phyloP scores from a whole-genome alignment of 2,329 filamentous ascomycete species.

The Diplodia seriata region DNA sequence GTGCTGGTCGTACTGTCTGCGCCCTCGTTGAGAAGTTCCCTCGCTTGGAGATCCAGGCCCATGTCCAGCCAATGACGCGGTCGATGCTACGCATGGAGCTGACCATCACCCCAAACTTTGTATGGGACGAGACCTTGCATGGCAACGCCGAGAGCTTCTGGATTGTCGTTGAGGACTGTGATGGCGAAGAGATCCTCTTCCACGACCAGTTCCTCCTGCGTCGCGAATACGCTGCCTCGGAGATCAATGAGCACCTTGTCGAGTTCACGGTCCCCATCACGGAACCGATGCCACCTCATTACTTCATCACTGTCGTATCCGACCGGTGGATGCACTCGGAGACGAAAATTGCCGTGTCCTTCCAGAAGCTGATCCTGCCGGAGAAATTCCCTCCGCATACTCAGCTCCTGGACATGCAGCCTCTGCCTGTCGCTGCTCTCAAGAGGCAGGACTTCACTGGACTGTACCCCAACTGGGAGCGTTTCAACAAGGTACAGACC shows the following conservation, averaged over 20 bases:
- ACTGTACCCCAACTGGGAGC: conserved; percentile 81
- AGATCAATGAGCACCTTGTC: conserved; percentile 91
- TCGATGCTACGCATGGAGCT: conserved; percentile 91
- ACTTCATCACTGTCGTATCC: conserved; percentile 93
- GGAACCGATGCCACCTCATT: conserved; percentile 97
- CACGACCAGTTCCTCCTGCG: conserved; percentile 93
- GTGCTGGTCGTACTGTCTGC: conserved; percentile 84
- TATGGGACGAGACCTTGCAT: conserved; percentile 91
- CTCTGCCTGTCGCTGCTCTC: conserved; percentile 84
- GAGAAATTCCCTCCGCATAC: conserved; percentile 97
- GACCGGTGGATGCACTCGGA: conserved; percentile 99
- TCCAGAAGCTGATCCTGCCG: conserved; percentile 91
- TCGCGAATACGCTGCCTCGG: conserved; percentile 82
- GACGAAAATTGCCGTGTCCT: conserved; percentile 89
- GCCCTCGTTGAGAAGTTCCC: conserved; percentile 90
- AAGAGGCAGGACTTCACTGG: conserved; percentile 83
- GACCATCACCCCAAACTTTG: conserved; percentile 90
- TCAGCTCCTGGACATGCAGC: conserved; percentile 87
- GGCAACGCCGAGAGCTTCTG: conserved; percentile 91
- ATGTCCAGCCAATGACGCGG: conserved; percentile 92
- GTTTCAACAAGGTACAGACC: conserved; percentile 97
- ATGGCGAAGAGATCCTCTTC: conserved; percentile 94
- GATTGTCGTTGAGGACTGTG: conserved; percentile 96
- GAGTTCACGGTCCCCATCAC: conserved; percentile 97
- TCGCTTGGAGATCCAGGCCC: conserved; percentile 87